phyloP scores from a whole-genome alignment of 371 early-diverging fungal genomes.

The Syncephalastrum sp. region DNA sequence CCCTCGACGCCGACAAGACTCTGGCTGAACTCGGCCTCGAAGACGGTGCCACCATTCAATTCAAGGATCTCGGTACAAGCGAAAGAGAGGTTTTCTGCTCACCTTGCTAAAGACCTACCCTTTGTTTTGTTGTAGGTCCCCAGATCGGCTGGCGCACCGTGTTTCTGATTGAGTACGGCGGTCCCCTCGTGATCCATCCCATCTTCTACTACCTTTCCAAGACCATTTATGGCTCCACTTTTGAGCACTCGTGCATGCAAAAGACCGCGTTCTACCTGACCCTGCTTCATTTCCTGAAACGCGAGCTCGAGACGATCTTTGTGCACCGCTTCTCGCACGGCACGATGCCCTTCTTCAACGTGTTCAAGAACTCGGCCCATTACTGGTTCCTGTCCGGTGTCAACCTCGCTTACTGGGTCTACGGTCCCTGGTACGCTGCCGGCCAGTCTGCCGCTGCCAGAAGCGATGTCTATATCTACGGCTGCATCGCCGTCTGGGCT shows the following conservation, averaged over 20 bases:
- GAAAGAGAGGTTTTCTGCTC: background rate
- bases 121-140: slow-evolving; percentile 55
- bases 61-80: slow-evolving; percentile 79
- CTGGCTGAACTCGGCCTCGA: slow-evolving; percentile 59
- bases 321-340: slow-evolving; percentile 93
- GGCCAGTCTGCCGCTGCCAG: slow-evolving; percentile 53
- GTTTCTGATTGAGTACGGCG: slow-evolving; percentile 92
- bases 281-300: slow-evolving; percentile 88
- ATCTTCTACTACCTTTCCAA: slow-evolving; percentile 74
- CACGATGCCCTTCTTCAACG: slow-evolving; percentile 92
- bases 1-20: slow-evolving; percentile 57
- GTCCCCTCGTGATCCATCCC: slow-evolving; percentile 88
- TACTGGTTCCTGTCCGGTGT: slow-evolving; percentile 92
- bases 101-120: background rate
- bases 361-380: slow-evolving; percentile 95
- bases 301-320: slow-evolving; percentile 92
- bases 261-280: slow-evolving; percentile 62
- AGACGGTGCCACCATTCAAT: slow-evolving; percentile 62
- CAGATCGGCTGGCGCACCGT: slow-evolving; percentile 96
- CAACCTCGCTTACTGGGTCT: slow-evolving; percentile 83
- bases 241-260: slow-evolving; percentile 74
- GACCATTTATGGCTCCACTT: slow-evolving; percentile 63
- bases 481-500: slow-evolving; percentile 63
- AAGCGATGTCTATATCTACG: slow-evolving; percentile 55
- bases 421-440: slow-evolving; percentile 69